Evolutionary conservation across 2,329 filamentous ascomycete genomes (phyloP).

Genomic region (Curvularia hawaiiensis): DNA sequence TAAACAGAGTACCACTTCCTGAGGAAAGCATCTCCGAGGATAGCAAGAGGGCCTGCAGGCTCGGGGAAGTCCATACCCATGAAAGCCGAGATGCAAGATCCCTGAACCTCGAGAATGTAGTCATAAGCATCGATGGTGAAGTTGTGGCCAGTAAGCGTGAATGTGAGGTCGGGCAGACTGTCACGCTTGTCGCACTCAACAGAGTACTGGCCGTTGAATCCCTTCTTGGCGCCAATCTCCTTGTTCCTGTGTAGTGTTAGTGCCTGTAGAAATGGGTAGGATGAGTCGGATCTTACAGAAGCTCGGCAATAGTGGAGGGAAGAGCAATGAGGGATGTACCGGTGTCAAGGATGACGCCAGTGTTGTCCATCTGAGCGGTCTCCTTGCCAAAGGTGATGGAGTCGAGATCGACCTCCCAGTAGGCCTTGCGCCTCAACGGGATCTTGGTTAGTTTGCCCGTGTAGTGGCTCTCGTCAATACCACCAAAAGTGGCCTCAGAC

Average conservation of each 20-base stretch:
- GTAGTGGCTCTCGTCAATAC: conserved; percentile 80
- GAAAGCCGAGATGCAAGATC: conserved; percentile 95
- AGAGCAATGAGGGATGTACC: conserved; percentile 97
- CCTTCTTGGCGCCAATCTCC: conserved; percentile 98
- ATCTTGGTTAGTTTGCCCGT: conserved; percentile 90
- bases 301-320: conserved; percentile 87
- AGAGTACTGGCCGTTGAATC: conserved; percentile 95
- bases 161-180: conserved; percentile 86
- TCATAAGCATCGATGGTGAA: conserved; percentile 89
- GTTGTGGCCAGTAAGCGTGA: conserved; percentile 88
- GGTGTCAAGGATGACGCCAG: conserved; percentile 96
- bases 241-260: conserved; percentile 65
- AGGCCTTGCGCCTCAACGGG: conserved; percentile 95
- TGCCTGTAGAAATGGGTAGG: background rate
- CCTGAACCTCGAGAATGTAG: conserved; percentile 95
- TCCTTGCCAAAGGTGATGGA: conserved; percentile 87
- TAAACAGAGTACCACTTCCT: conserved; percentile 96
- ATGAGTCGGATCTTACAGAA: conserved; percentile 63
- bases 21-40: conserved; percentile 84
- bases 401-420: conserved; percentile 99
- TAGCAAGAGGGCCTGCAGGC: conserved; percentile 88
- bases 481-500: conserved; percentile 90
- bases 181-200: conserved; percentile 86
- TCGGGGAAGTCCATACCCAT: conserved; percentile 89
- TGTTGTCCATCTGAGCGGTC: conserved; percentile 88